Evolutionary conservation across 768 basidiomycete genomes (phyloP).

Genomic region (Leccinellum luteum): DNA sequence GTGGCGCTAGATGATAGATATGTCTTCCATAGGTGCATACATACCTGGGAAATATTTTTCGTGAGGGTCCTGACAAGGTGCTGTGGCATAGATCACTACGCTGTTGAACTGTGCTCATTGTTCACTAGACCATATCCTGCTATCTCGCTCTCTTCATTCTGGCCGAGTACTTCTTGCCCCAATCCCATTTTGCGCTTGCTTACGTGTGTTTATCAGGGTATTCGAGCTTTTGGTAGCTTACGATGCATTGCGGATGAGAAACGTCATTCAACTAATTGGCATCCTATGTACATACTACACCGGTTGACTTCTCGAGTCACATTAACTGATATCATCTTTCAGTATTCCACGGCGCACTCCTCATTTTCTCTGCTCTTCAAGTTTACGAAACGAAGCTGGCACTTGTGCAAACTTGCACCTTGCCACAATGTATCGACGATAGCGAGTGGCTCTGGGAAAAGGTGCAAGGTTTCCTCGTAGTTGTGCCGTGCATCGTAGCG

Average conservation of each 20-base stretch:
- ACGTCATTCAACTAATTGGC: constrained; percentile 74
- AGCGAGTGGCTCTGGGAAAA: constrained; percentile 54
- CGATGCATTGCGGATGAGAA: constrained; percentile 78
- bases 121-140: constrained; percentile 68
- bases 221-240: constrained; percentile 80
- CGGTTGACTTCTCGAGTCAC: not conserved
- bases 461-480: constrained; percentile 67
- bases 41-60: constrained; percentile 19
- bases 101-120: constrained; percentile 11
- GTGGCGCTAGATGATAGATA: constrained; percentile 3
- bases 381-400: constrained; percentile 71
- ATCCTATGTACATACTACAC: constrained; percentile 58
- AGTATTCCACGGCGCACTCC: constrained; percentile 72
- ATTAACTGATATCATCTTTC: constrained; percentile 5
- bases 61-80: constrained; percentile 52
- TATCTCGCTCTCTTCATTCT: constrained; percentile 82
- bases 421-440: constrained; percentile 46
- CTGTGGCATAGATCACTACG: not conserved
- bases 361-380: constrained; percentile 75
- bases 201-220: constrained; percentile 42
- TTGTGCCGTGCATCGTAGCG: constrained; percentile 67
- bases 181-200: not conserved
- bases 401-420: constrained; percentile 35
- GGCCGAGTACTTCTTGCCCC: constrained; percentile 57
- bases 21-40: constrained; percentile 47